These are phyloP conservation scores for Prinsepia uniflora DNA, from an alignment of 306 rosid species.

Conservation along the genomic window DNA sequence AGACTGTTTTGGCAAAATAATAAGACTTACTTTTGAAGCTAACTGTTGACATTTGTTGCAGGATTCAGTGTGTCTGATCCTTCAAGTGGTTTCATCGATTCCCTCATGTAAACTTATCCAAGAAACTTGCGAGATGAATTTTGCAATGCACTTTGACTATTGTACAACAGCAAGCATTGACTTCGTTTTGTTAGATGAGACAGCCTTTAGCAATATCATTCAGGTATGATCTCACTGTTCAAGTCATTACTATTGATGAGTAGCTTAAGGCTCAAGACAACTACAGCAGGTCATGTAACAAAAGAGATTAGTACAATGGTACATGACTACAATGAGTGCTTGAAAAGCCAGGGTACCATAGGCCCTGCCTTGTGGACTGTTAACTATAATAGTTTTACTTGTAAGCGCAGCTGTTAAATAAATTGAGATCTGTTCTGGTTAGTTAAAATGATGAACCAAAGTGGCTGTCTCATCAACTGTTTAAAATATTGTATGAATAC, in stretches of 20 bases:
- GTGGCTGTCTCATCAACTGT: not conserved
- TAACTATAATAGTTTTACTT: too few species aligned
- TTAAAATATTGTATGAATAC: not conserved
- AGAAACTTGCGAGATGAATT: conserved; percentile 73
- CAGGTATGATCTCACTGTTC: conserved; percentile 49
- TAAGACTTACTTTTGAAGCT: conserved; percentile 53
- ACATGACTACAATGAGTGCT: too few species aligned
- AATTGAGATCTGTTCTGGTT: not conserved
- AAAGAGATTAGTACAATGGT: not conserved
- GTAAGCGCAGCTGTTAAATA: not conserved
- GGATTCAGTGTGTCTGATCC: conserved; percentile 86
- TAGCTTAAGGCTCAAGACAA: conserved; percentile 20
- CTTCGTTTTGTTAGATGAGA: conserved; percentile 69
- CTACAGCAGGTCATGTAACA: conserved; percentile 12
- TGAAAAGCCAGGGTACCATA: too few species aligned
- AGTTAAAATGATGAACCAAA: not conserved
- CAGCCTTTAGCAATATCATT: conserved; percentile 60
- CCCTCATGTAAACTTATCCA: conserved; percentile 72
- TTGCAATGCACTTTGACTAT: conserved; percentile 86
- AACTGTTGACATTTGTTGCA: conserved; percentile 83
- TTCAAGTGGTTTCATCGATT: conserved; percentile 71
- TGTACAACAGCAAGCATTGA: conserved; percentile 77
- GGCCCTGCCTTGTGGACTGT: too few species aligned
- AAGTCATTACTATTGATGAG: conserved; percentile 26
- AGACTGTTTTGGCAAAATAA: conserved; percentile 76